Evolutionary conservation across 2,329 filamentous ascomycete species (phyloP).

Genomic region (Aspergillus neoniger): DNA sequence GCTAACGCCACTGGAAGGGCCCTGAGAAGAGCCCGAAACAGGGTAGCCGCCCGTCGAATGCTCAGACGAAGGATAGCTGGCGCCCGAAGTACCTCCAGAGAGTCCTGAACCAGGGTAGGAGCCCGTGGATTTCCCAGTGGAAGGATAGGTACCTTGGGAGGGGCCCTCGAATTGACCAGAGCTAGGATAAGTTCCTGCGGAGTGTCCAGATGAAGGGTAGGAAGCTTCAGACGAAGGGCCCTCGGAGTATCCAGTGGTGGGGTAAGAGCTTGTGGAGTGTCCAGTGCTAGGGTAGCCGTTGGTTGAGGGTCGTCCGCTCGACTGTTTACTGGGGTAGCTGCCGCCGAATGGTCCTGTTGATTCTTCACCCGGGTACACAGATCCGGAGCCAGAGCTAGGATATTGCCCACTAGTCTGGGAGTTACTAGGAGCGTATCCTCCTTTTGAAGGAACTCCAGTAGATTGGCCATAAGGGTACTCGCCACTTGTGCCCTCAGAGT

Average conservation of each 20-base stretch:
- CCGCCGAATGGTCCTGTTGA: neutral
- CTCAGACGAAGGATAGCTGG: neutral
- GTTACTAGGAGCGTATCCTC: neutral
- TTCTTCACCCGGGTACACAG: neutral
- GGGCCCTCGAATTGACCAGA: neutral
- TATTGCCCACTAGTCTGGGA: neutral
- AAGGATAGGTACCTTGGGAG: neutral
- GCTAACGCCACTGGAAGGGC: neutral
- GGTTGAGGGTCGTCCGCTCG: neutral
- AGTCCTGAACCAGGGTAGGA: neutral
- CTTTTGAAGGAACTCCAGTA: neutral
- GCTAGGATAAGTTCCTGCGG: neutral
- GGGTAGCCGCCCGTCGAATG: too few species aligned
- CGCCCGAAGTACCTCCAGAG: neutral
- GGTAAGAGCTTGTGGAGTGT: neutral
- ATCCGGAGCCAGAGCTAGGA: neutral
- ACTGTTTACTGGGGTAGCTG: neutral
- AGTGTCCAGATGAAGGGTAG: neutral
- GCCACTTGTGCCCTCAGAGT: neutral
- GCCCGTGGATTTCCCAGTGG: neutral
- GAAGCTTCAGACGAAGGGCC: neutral
- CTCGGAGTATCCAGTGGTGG: neutral
- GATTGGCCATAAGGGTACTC: neutral
- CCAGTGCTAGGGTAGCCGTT: neutral
- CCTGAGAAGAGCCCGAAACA: neutral